These are phyloP conservation scores for Cryphonectria nitschkei DNA, from an alignment of 2,329 filamentous ascomycete genomes.

Conservation along the genomic window DNA sequence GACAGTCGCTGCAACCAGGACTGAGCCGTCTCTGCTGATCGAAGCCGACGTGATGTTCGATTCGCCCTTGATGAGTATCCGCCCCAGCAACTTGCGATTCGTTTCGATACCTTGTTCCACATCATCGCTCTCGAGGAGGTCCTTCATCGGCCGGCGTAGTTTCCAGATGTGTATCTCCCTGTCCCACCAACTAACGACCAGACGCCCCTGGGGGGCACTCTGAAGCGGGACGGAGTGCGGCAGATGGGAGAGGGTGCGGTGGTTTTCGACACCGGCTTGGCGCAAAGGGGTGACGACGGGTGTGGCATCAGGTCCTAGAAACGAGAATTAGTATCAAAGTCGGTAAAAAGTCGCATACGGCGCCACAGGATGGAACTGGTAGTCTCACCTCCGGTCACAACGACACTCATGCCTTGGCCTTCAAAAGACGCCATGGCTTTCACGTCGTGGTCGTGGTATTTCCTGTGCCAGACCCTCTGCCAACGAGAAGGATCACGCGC, in stretches of 20 bases:
- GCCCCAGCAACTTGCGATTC: constrained; percentile 69
- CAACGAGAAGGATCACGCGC: constrained; percentile 68
- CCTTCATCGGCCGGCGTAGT: constrained; percentile 49
- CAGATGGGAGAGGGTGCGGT: constrained; percentile 79
- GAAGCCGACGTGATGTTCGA: constrained; percentile 75
- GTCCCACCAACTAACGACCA: constrained; percentile 92
- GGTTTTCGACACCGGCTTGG: constrained; percentile 77
- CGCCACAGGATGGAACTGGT: background rate
- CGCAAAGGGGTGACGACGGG: constrained; percentile 81
- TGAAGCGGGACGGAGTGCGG: constrained; percentile 76
- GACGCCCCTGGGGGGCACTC: constrained; percentile 72
- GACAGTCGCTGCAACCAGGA: constrained; percentile 73
- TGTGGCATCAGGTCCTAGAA: constrained; percentile 77
- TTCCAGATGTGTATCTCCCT: constrained; percentile 84
- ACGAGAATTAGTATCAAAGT: constrained; percentile 31
- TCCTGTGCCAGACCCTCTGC: constrained; percentile 82
- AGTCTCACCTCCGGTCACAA: constrained; percentile 83
- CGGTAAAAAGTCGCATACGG: constrained; percentile 33
- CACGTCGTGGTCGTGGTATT: constrained; percentile 92
- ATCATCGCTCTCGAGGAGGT: constrained; percentile 50
- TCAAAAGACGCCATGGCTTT: constrained; percentile 94
- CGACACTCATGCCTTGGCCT: constrained; percentile 77
- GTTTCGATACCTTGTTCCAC: constrained; percentile 49
- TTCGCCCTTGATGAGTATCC: constrained; percentile 71
- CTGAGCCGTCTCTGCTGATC: constrained; percentile 71